A percentile compares a stretch with the other conserved stretches of the same genome.
Conservation (phyloP, 2,329 filamentous ascomycete species). For the Erysiphe pulchra region DNA sequence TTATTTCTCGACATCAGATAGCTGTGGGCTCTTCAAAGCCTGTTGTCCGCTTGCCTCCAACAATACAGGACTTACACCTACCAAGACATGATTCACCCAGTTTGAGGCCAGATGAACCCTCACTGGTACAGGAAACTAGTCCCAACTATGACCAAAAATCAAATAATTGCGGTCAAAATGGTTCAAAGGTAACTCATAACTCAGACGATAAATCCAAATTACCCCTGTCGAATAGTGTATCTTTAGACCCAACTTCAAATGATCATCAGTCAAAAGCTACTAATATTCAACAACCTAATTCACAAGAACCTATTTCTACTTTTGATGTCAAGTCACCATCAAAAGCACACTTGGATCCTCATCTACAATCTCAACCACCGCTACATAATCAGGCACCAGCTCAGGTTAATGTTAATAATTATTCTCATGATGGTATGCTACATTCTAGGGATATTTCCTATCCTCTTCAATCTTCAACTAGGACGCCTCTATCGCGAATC, state of each 20-base stretch:
- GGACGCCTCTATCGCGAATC: constrained; percentile 72
- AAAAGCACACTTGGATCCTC: constrained; percentile 24
- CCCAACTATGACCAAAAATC: neutral
- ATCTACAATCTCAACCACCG: constrained; percentile 47
- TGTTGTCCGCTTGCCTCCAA: constrained; percentile 59
- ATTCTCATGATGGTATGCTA: constrained; percentile 22
- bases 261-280: constrained; percentile 22
- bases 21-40: constrained; percentile 38
- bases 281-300: constrained; percentile 81
- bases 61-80: neutral
- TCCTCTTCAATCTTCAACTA: constrained; percentile 41
- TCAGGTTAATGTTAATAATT: constrained; percentile 34
- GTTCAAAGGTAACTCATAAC: neutral
- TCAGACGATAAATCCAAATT: neutral
- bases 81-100: neutral
- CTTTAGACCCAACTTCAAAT: neutral
- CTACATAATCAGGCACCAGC: constrained; percentile 88
- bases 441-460: constrained; percentile 46
- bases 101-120: neutral
- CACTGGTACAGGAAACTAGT: no score
- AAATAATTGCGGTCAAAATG: neutral
- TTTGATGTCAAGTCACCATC: constrained; percentile 71
- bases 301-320: constrained; percentile 82
- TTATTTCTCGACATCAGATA: constrained; percentile 41
- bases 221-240: neutral